These are phyloP conservation scores for Ceratocystis alfenasii DNA, from an alignment of 2,329 filamentous ascomycete genomes.

Conservation along the genomic window DNA sequence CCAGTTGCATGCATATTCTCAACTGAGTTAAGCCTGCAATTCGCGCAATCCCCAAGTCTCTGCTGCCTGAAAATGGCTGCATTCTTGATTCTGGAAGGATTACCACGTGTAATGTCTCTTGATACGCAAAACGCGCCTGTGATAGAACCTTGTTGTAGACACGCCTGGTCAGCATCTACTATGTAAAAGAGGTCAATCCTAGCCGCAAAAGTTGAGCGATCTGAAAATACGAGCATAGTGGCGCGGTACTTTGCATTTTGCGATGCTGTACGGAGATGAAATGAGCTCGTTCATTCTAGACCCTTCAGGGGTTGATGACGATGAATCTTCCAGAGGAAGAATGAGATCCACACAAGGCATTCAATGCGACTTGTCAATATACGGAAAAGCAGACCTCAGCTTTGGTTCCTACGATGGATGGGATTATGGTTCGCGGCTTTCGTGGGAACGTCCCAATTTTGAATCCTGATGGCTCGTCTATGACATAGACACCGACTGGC, in stretches of 20 bases:
- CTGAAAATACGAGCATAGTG: slow-evolving; percentile 10
- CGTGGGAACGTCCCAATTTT: slow-evolving; percentile 3
- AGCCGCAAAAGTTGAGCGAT: neutral
- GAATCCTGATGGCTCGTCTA: too few species aligned
- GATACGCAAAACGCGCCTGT: neutral
- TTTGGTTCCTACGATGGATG: slow-evolving; percentile 11
- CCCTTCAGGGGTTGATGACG: neutral
- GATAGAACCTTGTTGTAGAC: slow-evolving; percentile 10
- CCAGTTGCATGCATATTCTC: slow-evolving; percentile 2
- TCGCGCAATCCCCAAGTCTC: slow-evolving; percentile 3
- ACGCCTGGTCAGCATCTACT: slow-evolving; percentile 20
- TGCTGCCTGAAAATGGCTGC: neutral
- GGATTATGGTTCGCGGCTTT: neutral
- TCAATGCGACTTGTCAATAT: neutral
- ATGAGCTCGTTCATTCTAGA: neutral
- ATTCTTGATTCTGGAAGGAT: neutral
- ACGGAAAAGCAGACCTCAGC: neutral
- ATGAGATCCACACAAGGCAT: neutral
- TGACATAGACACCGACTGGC: neutral
- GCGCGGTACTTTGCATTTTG: neutral
- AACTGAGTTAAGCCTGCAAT: neutral
- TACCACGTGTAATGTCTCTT: neutral
- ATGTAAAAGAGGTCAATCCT: slow-evolving; percentile 18
- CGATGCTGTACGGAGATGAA: slow-evolving; percentile 4
- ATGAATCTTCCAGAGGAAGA: neutral